Evolutionary conservation across 2,329 filamentous ascomycete genomes (phyloP).

Genomic region (Helicocarpus griseus): DNA sequence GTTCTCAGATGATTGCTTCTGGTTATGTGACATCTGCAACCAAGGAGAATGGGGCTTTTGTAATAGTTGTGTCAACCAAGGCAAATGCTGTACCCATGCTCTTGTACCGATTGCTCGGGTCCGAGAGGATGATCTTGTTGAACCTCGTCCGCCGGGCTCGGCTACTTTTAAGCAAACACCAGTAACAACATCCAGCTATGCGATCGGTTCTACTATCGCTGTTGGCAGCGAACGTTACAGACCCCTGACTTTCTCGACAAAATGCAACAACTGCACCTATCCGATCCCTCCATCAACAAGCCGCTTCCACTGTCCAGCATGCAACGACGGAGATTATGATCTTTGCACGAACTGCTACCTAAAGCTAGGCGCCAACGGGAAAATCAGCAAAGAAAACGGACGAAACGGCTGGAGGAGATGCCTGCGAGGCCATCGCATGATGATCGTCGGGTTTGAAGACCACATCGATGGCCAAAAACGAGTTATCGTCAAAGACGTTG

Average conservation of each 20-base stretch:
- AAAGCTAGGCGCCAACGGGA: slow-evolving; percentile 51
- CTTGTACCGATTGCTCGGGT: slow-evolving; percentile 66
- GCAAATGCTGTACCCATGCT: slow-evolving; percentile 69
- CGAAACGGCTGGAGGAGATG: slow-evolving; percentile 76
- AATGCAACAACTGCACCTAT: slow-evolving; percentile 69
- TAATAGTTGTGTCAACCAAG: slow-evolving; percentile 75
- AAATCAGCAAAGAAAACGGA: slow-evolving; percentile 66
- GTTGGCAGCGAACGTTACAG: slow-evolving; percentile 47
- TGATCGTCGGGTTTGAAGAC: slow-evolving; percentile 65
- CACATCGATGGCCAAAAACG: slow-evolving; percentile 57
- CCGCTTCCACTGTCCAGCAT: slow-evolving; percentile 72
- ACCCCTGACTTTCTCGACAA: slow-evolving; percentile 60
- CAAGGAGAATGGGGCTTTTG: slow-evolving; percentile 94
- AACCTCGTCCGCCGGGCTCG: slow-evolving; percentile 9
- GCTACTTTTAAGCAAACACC: slow-evolving; percentile 15
- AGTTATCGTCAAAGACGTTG: slow-evolving; percentile 59
- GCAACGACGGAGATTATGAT: slow-evolving; percentile 76
- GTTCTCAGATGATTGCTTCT: slow-evolving; percentile 75
- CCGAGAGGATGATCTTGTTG: slow-evolving; percentile 15
- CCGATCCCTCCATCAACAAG: slow-evolving; percentile 59
- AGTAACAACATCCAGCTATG: slow-evolving; percentile 17
- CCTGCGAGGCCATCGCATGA: slow-evolving; percentile 72
- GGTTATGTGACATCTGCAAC: slow-evolving; percentile 80
- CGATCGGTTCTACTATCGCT: slow-evolving; percentile 28
- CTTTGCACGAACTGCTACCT: slow-evolving; percentile 72